A percentile compares a stretch with the other conserved stretches of the same genome.
phyloP scores from a whole-genome alignment of 176 grass and related monocot species.

The Aegilops umbellulata region DNA sequence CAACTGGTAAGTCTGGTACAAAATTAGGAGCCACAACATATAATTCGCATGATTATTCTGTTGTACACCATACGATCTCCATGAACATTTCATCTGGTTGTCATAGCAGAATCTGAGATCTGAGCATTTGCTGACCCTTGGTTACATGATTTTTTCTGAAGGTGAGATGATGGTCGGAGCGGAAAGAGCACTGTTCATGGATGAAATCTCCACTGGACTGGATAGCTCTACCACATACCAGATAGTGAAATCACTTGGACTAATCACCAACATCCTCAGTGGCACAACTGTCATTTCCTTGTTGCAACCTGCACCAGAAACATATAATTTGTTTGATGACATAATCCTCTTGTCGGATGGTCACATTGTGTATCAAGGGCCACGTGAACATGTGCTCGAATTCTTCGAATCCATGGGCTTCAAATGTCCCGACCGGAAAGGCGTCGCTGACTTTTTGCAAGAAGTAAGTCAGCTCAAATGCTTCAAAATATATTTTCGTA shows the following conservation, averaged over 20 bases:
- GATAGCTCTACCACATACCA: constrained; percentile 72
- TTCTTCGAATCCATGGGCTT: constrained; percentile 68
- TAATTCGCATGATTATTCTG: background rate
- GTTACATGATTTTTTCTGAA: constrained; percentile 16
- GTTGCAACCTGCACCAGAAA: constrained; percentile 66
- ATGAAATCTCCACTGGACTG: constrained; percentile 73
- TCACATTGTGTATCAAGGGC: constrained; percentile 68
- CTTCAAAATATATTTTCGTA: background rate
- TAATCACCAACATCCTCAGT: constrained; percentile 47
- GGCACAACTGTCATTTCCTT: constrained; percentile 58
- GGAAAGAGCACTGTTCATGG: constrained; percentile 59
- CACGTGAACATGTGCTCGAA: constrained; percentile 56
- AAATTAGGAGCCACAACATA: background rate
- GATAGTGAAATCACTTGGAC: constrained; percentile 59
- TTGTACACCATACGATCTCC: background rate
- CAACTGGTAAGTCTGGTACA: constrained; percentile 29
- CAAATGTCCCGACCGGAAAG: constrained; percentile 62
- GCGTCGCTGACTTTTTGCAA: constrained; percentile 67
- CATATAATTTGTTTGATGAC: constrained; percentile 61
- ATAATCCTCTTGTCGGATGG: constrained; percentile 66
- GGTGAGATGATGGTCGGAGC: constrained; percentile 76
- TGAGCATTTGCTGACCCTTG: background rate
- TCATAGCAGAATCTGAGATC: background rate
- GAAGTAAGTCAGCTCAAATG: constrained; percentile 30
- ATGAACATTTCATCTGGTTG: constrained; percentile 2